Conservation (phyloP, 371 early-diverging fungal genomes). For the Zancudomyces culisetae region DNA sequence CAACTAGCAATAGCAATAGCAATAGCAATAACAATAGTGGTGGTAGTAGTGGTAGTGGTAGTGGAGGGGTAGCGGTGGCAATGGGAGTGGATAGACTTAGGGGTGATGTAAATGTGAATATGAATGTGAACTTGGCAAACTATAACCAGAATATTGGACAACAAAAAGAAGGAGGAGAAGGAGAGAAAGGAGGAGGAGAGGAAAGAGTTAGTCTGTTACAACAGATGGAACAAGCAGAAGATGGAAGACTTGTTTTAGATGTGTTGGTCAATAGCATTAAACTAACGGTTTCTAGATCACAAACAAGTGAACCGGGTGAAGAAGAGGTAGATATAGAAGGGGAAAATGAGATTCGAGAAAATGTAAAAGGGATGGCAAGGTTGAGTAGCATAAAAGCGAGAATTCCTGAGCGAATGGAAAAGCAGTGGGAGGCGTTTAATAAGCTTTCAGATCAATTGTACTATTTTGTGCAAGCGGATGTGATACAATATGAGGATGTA, state of each 20-base stretch:
- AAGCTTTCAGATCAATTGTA: constrained; percentile 62
- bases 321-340: background rate
- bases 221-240: background rate
- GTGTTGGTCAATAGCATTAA: constrained; percentile 44
- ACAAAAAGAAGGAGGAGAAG: background rate
- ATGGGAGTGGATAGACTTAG: no score
- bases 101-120: no score
- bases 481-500: constrained; percentile 42
- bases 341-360: no score
- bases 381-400: constrained; percentile 15
- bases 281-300: constrained; percentile 45
- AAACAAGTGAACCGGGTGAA: constrained; percentile 14
- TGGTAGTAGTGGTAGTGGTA: no score
- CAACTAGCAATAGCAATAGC: constrained; percentile 1
- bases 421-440: constrained; percentile 53
- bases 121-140: background rate
- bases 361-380: constrained; percentile 5
- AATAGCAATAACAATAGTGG: background rate
- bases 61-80: no score
- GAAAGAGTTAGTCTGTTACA: background rate
- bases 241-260: constrained; percentile 31
- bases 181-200: background rate
- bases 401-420: constrained; percentile 42
- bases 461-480: constrained; percentile 45
- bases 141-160: background rate